Evolutionary conservation across 768 basidiomycete genomes (phyloP), one percentile per base, ranked within the genome.

Genomic region (Rubroboletus pulcherrimus): DNA sequence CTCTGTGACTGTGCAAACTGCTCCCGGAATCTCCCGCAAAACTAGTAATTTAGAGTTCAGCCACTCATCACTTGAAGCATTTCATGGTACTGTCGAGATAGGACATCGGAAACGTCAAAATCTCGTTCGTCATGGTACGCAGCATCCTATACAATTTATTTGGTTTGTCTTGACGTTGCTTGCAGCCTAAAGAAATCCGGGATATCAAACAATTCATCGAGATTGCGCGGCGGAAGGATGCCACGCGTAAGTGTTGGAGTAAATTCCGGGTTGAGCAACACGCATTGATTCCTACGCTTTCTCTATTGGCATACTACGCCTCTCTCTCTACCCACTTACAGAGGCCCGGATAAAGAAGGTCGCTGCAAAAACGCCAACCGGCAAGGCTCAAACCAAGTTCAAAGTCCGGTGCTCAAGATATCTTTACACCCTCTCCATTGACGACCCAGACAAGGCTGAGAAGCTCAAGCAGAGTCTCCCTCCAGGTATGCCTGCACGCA

Each of bases 201-300:
- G 95, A 98, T 77, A 98, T 98, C 83, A 99, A 98, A 81, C 82
- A 91, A 76, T 98, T 98, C 81, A 91, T 98, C 75, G 89, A 93
- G 79, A 92, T 96, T 74, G 88, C 95, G 53, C 86, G 87, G 80
- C 86, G 96, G 79, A 96, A 93, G 84, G 96, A 97, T 84, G 97
- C 97, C 63, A 85, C 84, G 57, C 86, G 96, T 97, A 71, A 75
- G 95, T 87, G 38, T 41, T 26, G 15, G 17, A 29, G 14, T n/a
- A 17, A 3, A 10, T 35, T 19, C n/a, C 4, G 11, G 19, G 19
- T 8, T 29, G 34, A 56, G 19, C 29, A 21, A n/a, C 48, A 4
- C 19, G 50, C 48, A 55, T 42, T 52, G 39, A 56, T 50, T 37
- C 45, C 17, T 30, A n/a, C 31, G 6, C 29, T 33, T 44, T 38